Evolutionary conservation across 768 basidiomycete species (phyloP).

Genomic region (Cystoderma amianthinum): DNA sequence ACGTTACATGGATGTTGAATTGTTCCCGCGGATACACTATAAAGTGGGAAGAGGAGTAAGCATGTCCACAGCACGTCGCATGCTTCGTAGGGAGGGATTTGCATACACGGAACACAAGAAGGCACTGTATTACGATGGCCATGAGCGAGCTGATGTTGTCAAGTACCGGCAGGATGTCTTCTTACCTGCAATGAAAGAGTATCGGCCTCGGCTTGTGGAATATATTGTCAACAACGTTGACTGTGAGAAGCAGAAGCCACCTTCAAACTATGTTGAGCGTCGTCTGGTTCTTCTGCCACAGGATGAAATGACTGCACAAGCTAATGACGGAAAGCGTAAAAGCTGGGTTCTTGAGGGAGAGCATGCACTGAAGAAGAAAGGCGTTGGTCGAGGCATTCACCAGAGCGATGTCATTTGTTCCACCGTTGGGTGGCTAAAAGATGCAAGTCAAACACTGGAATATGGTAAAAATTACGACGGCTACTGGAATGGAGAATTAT

Average conservation of each 20-base stretch:
- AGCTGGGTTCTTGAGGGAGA: conserved; percentile 27
- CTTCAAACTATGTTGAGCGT: conserved; percentile 13
- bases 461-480: conserved; percentile 39
- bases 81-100: conserved; percentile 14
- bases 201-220: neutral
- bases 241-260: neutral
- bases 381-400: conserved; percentile 27
- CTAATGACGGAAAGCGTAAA: conserved; percentile 23
- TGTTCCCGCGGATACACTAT: conserved; percentile 21
- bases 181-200: conserved; percentile 8
- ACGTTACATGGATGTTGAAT: conserved; percentile 22
- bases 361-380: conserved; percentile 28
- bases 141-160: conserved; percentile 11
- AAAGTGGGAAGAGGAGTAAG: conserved; percentile 20
- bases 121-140: conserved; percentile 11
- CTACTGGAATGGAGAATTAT: conserved; percentile 25
- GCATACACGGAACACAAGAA: conserved; percentile 8
- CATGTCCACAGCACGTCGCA: conserved; percentile 20
- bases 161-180: conserved; percentile 4
- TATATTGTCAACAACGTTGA: neutral
- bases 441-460: conserved; percentile 24
- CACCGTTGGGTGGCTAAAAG: conserved; percentile 20
- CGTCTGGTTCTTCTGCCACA: conserved; percentile 21
- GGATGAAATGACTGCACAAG: conserved; percentile 34
- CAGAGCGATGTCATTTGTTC: conserved; percentile 27